Evolutionary conservation across 169 alveolate species (phyloP).

Genomic region (Plasmodium malariae): DNA sequence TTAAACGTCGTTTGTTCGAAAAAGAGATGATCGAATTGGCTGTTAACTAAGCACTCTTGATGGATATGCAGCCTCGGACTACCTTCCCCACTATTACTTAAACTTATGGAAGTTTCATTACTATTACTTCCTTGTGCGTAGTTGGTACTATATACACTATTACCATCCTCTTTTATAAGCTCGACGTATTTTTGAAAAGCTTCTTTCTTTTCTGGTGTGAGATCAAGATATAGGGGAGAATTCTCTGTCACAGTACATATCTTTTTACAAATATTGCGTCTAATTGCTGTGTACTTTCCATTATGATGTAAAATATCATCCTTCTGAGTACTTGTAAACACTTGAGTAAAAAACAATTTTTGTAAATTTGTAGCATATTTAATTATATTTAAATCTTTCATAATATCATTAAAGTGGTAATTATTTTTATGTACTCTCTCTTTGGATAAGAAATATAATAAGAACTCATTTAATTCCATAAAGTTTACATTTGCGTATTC

Average conservation of each 20-base stretch:
- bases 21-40: not conserved
- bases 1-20: slow-evolving; percentile 5
- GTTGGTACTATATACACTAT: too few species aligned
- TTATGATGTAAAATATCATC: not conserved
- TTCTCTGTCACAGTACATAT: not conserved
- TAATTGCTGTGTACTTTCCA: not conserved
- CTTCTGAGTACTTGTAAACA: not conserved
- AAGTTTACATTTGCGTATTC: slow-evolving; percentile 10
- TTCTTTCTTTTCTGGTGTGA: not conserved
- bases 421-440: not conserved
- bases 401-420: not conserved
- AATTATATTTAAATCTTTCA: slow-evolving; percentile 20
- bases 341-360: slow-evolving; percentile 7
- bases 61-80: too few species aligned
- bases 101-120: too few species aligned
- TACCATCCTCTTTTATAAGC: too few species aligned
- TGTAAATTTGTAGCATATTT: slow-evolving; percentile 21
- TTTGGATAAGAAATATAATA: slow-evolving; percentile 47
- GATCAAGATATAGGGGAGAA: not conserved
- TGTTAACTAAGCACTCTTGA: not conserved
- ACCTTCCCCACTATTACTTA: too few species aligned
- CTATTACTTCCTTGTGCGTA: too few species aligned
- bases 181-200: not conserved
- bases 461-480: slow-evolving; percentile 43
- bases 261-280: not conserved